Conservation (phyloP, 108 stramenopile genomes). For the Poteriospumella lacustris region DNA sequence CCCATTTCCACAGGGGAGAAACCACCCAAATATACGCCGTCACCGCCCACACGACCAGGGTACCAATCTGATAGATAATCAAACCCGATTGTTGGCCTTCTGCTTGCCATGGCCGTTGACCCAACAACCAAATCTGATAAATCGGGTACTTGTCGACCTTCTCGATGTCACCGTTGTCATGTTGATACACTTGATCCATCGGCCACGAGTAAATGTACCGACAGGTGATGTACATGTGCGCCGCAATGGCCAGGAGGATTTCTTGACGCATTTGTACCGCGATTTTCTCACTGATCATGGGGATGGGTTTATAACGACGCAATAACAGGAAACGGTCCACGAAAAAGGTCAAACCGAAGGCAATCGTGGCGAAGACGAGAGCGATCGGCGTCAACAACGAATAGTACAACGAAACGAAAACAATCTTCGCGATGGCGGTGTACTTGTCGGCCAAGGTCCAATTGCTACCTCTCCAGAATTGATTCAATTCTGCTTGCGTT, state of each 20-base stretch:
- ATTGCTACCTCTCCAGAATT: constrained; percentile 35
- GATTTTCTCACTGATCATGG: constrained; percentile 39
- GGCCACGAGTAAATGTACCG: constrained; percentile 15
- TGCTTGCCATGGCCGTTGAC: not conserved
- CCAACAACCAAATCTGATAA: not conserved
- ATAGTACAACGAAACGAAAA: constrained; percentile 57
- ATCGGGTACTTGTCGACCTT: constrained; percentile 1
- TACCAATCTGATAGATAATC: not conserved
- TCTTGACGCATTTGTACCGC: constrained; percentile 31
- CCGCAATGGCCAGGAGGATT: constrained; percentile 25
- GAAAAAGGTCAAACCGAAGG: constrained; percentile 41
- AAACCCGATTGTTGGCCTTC: not conserved
- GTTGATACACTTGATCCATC: constrained; percentile 2
- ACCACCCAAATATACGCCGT: not conserved
- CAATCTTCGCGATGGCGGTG: constrained; percentile 54
- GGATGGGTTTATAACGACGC: constrained; percentile 38
- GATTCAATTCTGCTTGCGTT: constrained; percentile 51
- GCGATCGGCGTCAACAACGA: constrained; percentile 40
- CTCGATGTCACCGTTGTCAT: not conserved
- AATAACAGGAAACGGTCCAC: constrained; percentile 51
- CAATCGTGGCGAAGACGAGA: constrained; percentile 41
- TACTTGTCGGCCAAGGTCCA: constrained; percentile 59
- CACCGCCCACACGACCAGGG: not conserved
- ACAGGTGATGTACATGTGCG: constrained; percentile 3
- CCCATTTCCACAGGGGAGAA: not conserved